phyloP scores from a whole-genome alignment of 2,329 filamentous ascomycete species.

The Pseudocercospora musae region DNA sequence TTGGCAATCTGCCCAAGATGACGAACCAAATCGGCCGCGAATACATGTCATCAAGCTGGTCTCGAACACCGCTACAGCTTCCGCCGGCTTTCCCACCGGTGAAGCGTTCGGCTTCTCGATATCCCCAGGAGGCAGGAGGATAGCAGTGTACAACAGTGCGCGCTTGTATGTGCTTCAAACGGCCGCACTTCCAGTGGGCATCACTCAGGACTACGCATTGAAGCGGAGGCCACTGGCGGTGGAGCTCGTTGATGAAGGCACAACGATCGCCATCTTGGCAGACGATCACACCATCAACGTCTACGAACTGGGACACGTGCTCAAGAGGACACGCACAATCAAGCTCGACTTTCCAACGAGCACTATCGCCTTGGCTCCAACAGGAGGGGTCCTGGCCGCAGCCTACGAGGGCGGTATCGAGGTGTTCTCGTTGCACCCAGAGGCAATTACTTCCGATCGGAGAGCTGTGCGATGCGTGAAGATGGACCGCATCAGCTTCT shows the following conservation, averaged over 20 bases:
- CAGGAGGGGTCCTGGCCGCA: constrained; percentile 75
- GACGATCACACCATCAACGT: constrained; percentile 80
- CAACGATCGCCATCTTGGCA: constrained; percentile 71
- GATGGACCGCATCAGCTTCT: constrained; percentile 38
- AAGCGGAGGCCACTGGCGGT: constrained; percentile 70
- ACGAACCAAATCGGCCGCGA: constrained; percentile 37
- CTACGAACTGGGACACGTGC: constrained; percentile 63
- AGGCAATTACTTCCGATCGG: constrained; percentile 44
- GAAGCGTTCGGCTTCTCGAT: constrained; percentile 83
- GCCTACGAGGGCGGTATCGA: constrained; percentile 85
- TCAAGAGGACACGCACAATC: constrained; percentile 64
- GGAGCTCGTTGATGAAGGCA: constrained; percentile 74
- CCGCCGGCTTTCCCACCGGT: constrained; percentile 58
- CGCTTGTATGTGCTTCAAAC: constrained; percentile 77
- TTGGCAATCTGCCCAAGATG: constrained; percentile 38
- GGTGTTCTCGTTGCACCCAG: constrained; percentile 69
- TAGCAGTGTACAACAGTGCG: constrained; percentile 81
- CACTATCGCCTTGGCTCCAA: constrained; percentile 76
- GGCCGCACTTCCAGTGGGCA: constrained; percentile 55
- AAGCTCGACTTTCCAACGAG: constrained; percentile 74
- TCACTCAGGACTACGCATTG: constrained; percentile 72
- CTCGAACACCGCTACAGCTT: constrained; percentile 79
- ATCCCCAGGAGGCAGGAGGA: constrained; percentile 69
- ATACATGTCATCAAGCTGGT: constrained; percentile 67
- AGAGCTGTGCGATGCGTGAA: constrained; percentile 35